Base-by-base conservation (phyloP, 768 basidiomycete species). In the Porphyrellus cyaneotinctus region DNA sequence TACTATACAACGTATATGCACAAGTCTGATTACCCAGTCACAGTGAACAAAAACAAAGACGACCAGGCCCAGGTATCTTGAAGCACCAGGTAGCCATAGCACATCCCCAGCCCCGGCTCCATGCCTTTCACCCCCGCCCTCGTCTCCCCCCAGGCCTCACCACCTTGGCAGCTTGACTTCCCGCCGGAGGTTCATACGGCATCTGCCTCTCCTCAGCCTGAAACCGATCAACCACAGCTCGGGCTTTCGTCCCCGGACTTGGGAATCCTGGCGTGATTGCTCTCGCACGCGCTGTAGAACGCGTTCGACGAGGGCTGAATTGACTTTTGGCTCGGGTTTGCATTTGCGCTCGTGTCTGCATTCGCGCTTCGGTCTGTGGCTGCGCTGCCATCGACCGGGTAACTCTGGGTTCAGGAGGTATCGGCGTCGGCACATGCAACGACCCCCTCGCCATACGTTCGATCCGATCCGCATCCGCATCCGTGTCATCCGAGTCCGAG, bases 101-200 rank as follows among this genome's bases (percentile, higher is more conserved):
- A n/a, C n/a, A n/a, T n/a, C n/a, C n/a, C n/a, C n/a, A n/a, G n/a
- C n/a, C n/a, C n/a, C n/a, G n/a, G n/a, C n/a, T n/a, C 26, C 26
- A 28, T 28, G 26, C 9, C 9, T 5, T 28, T 43, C 30, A 44
- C n/a, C 14, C n/a, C 20, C n/a, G 10, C 22, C 24, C 24, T 7
- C 28, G 26, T 35, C 12, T 41, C 13, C n/a, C 36, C 20, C 10
- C 37, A 11, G 15, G 32, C n/a, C 24, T 47, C 31, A 33, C 28
- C 9, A 11, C 41, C 43, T n/a, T 49, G 20, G 51, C 62, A n/a
- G 62, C 54, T 7, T 33, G 57, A n/a, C 54, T 64, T 22, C 63
- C 54, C n/a, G 15, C 6, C 1, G 57, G 63, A 1, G 57, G 57
- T 8, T 33, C 41, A 35, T 63, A 56, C 4, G 53, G 56, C 5